Evolutionary conservation across 2,329 filamentous ascomycete species (phyloP).

Genomic region (Apiospora sp.): DNA sequence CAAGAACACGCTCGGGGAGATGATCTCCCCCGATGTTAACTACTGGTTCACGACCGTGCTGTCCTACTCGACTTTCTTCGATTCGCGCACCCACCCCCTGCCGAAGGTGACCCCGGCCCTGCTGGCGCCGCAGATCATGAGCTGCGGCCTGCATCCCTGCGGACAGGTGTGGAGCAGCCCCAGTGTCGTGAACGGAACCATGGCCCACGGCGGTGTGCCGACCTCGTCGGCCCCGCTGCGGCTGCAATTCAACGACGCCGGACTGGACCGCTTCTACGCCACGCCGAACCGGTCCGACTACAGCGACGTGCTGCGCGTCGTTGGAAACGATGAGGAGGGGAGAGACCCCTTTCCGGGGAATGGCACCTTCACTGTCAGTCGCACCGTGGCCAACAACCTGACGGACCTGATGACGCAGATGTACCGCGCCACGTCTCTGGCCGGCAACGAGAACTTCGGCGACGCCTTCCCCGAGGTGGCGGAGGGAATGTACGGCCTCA

Average conservation of each 20-base stretch:
- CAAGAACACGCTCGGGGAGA: neutral
- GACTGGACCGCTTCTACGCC: neutral
- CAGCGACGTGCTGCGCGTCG: neutral
- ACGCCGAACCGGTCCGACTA: neutral
- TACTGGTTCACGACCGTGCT: slow-evolving; percentile 12
- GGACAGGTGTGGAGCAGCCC: neutral
- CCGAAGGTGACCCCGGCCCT: neutral
- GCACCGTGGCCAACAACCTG: neutral
- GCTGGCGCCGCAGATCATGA: neutral
- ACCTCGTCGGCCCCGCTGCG: neutral
- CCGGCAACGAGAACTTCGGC: neutral
- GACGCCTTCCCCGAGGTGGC: neutral
- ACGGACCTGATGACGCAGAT: neutral
- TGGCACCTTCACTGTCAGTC: neutral
- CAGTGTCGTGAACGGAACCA: neutral
- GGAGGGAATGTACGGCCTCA: neutral
- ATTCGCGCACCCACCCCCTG: neutral
- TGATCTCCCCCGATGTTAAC: neutral
- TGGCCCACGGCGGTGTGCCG: neutral
- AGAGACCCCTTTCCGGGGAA: neutral
- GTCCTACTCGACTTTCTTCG: slow-evolving; percentile 4
- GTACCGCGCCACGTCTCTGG: neutral
- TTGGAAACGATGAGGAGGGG: neutral
- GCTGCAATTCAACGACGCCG: neutral
- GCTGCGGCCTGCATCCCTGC: neutral